Evolutionary conservation across 345 rosid species (phyloP).

Genomic region (Moricandia moricandioides): DNA sequence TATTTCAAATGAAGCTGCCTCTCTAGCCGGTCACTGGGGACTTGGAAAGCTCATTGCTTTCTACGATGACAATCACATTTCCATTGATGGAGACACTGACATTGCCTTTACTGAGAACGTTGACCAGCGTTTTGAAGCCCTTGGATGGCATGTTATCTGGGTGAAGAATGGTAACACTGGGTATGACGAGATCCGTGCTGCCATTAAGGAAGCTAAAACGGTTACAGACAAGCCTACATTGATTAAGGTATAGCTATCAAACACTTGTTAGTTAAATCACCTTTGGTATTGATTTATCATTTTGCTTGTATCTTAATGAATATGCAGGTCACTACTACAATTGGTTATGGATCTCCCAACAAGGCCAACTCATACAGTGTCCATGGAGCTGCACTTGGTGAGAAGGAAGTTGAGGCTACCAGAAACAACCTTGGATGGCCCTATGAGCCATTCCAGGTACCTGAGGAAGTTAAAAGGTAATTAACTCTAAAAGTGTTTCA

Average conservation of each 20-base stretch:
- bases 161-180: conserved; percentile 99
- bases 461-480: conserved; percentile 88
- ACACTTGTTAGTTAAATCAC: neutral
- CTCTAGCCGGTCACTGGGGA: conserved; percentile 98
- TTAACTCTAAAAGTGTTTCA: neutral
- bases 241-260: conserved; percentile 55
- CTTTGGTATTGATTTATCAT: conserved; percentile 10
- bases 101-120: conserved; percentile 96
- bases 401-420: conserved; percentile 99
- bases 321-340: conserved; percentile 76
- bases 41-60: conserved; percentile 98
- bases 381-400: conserved; percentile 94
- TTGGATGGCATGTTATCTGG: conserved; percentile 99
- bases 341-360: conserved; percentile 98
- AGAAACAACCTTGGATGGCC: conserved; percentile 98
- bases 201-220: conserved; percentile 96
- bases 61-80: conserved; percentile 98
- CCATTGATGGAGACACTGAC: conserved; percentile 96
- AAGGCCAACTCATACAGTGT: conserved; percentile 93
- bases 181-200: conserved; percentile 97
- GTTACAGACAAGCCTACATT: conserved; percentile 90
- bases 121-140: conserved; percentile 84
- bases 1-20: conserved; percentile 83
- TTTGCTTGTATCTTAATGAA: neutral
- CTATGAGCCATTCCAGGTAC: conserved; percentile 87